Base-by-base conservation (phyloP, 331 rosid genomes). In the Dryas integrifolia region DNA sequence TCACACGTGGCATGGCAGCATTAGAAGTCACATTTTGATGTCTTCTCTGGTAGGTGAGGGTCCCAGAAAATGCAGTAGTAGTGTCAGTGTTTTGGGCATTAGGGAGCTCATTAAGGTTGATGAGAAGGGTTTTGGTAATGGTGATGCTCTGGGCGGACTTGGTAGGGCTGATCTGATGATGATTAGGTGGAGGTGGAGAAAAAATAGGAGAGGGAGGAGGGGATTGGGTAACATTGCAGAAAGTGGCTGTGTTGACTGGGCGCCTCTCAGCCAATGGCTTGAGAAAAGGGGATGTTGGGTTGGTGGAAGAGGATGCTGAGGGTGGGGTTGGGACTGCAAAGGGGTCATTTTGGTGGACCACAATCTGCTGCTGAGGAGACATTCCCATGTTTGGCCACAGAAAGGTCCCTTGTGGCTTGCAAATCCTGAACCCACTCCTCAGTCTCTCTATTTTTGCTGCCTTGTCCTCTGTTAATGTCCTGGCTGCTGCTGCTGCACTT, bases 401-500 rank as follows among this genome's bases (percentile, higher is more conserved):
- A 70, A 87, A 93, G 43, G 84, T 72, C 48, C 96, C 97, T 21
- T 78, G 87, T 76, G 97, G 92, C 79, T 79, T 87, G 87, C 90
- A 91, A 64, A 91, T 86, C 69, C 83, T 80, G 87, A 94, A 91
- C 18, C 97, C 95, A 82, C 96, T 94, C 86, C 74, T 85, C 70
- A 94, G 78, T 79, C 88, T 89, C 60, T 74, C 78, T 66, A 88
- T 89, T 76, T 47, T 89, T 57, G 92, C 78, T 50, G 87, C 96
- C 86, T 81, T 85, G 81, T 82, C 80, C 85, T 93, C 89, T 52
- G 62, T 61, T 60, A 58, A 49, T 38, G 52, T 51, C 35, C 35
- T 30, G 12, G 30, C 78, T 62, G 48, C 78, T 52, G 56, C 72
- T 63, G 35, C 35, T 30, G 35, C 35, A 30, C 35, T 3, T 30